Percentiles rank a stretch among this genome's conserved stretches.
Conservation (phyloP, 257 asterid genomes). For the Plectranthus barbatus region DNA sequence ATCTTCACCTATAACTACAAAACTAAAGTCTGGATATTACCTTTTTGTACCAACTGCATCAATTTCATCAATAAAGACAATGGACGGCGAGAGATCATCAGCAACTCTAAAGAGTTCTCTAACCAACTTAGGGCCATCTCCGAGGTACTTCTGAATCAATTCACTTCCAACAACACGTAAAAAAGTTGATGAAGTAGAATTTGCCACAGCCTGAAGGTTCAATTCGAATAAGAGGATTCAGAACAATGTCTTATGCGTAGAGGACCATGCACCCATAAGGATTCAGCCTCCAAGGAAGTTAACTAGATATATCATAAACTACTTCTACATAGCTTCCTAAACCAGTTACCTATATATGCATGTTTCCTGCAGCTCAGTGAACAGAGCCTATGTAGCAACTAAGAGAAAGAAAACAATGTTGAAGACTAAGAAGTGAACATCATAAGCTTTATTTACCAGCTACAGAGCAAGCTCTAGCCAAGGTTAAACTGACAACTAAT, state of each 20-base stretch:
- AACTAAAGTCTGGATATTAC: conserved; percentile 21
- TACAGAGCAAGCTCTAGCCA: conserved; percentile 1
- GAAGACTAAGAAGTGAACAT: not conserved
- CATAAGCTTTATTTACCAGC: not conserved
- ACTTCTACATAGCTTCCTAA: not conserved
- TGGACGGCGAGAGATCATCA: conserved; percentile 90
- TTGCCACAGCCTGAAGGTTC: conserved; percentile 75
- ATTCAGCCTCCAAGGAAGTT: not conserved
- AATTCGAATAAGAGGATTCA: conserved; percentile 2
- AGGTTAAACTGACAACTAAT: not conserved
- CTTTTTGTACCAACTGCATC: conserved; percentile 93
- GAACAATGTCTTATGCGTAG: not conserved
- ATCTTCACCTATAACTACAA: not conserved
- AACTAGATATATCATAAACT: not conserved
- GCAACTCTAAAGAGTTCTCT: conserved; percentile 96
- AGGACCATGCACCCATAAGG: not conserved
- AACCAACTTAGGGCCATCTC: conserved; percentile 96
- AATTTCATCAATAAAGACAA: conserved; percentile 90
- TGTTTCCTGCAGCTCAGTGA: not conserved
- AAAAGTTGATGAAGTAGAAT: conserved; percentile 95
- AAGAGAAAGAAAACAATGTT: not conserved
- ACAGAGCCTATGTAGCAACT: not conserved
- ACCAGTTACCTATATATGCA: not conserved
- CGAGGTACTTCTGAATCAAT: conserved; percentile 82
- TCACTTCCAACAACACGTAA: conserved; percentile 97